Conservation (phyloP, 768 basidiomycete genomes). For the Myochromella boudieri region DNA sequence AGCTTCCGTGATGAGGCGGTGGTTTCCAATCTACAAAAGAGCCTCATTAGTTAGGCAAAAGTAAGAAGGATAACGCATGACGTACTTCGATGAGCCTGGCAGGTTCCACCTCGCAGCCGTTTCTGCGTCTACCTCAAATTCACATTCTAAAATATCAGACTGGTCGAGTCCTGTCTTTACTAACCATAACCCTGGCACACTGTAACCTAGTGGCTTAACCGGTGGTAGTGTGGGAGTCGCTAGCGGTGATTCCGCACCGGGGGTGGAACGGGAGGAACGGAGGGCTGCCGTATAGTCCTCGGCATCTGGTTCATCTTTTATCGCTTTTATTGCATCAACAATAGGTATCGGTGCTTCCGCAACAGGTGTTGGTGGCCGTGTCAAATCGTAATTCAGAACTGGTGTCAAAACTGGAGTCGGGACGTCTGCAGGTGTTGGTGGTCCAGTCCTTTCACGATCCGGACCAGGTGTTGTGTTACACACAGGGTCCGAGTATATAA, state of each 20-base stretch:
- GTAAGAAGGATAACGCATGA: neutral
- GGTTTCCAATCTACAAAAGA: neutral
- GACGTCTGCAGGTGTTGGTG: too few species aligned
- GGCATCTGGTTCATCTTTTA: slow-evolving; percentile 11
- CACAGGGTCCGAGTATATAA: too few species aligned
- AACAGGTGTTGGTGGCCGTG: neutral
- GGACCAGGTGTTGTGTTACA: too few species aligned
- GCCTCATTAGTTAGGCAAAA: too few species aligned
- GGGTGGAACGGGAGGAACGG: too few species aligned
- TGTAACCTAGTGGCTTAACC: slow-evolving; percentile 19
- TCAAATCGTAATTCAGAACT: neutral
- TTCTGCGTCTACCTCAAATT: slow-evolving; percentile 35
- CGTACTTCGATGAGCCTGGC: slow-evolving; percentile 16
- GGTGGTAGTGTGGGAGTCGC: neutral
- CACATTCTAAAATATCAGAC: slow-evolving; percentile 32
- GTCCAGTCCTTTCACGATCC: too few species aligned
- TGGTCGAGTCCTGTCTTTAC: slow-evolving; percentile 28
- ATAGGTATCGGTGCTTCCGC: too few species aligned
- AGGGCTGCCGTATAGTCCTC: slow-evolving; percentile 1
- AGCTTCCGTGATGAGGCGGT: slow-evolving; percentile 16
- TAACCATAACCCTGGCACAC: slow-evolving; percentile 44
- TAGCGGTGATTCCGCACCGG: too few species aligned
- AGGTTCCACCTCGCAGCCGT: slow-evolving; percentile 35
- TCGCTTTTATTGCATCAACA: too few species aligned
- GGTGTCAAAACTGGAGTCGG: neutral